Percentiles rank a stretch among this genome's conserved stretches.
Conservation (phyloP, 148 eudicot genomes). For the Cornus controversa region DNA sequence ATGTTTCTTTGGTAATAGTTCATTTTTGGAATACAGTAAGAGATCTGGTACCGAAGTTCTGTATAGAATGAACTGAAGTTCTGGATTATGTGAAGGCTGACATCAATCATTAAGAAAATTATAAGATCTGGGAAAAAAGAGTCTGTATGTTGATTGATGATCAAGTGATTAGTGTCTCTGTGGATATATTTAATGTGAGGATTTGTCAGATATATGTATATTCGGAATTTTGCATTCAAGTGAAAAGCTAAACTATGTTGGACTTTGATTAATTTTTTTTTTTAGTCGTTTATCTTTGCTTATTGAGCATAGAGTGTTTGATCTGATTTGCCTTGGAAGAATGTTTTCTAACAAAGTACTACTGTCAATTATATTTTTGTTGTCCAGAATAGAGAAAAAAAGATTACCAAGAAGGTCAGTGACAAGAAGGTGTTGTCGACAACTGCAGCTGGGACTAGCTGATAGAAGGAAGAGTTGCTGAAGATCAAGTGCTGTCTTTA, state of each 20-base stretch:
- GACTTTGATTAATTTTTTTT: neutral
- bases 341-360: neutral
- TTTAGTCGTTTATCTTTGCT: neutral
- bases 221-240: neutral
- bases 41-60: neutral
- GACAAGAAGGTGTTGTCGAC: neutral
- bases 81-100: neutral
- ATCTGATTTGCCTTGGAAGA: neutral
- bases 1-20: neutral
- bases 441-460: neutral
- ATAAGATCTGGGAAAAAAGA: neutral
- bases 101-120: neutral
- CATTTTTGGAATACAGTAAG: too few species aligned
- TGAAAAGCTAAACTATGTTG: neutral
- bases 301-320: neutral
- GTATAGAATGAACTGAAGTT: neutral
- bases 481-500: neutral
- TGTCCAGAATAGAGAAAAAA: slow-evolving; percentile 1
- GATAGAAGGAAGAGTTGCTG: neutral
- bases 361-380: neutral
- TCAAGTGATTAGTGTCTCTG: neutral
- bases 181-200: neutral
- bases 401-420: neutral
- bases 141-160: neutral
- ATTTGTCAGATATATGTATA: neutral